Evolutionary conservation across 2,329 filamentous ascomycete species (phyloP).

Genomic region (Didymella arachidicola): DNA sequence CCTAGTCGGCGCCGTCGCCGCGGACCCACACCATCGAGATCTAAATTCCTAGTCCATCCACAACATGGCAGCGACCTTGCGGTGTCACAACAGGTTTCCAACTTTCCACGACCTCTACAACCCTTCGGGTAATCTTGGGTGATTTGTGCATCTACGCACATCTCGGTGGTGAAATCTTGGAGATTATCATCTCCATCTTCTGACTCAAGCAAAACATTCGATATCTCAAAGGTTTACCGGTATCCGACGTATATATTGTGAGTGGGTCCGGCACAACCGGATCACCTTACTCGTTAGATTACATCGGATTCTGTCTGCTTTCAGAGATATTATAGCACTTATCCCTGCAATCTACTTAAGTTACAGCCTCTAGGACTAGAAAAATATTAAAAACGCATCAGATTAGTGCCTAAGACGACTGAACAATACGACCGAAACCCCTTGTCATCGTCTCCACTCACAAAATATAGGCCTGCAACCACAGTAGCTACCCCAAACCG

Average conservation of each 20-base stretch:
- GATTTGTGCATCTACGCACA: neutral
- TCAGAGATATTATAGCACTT: too few species aligned
- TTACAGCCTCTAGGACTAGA: too few species aligned
- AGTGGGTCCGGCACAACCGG: too few species aligned
- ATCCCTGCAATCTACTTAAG: too few species aligned
- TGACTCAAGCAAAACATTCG: constrained; percentile 14
- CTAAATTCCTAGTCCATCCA: constrained; percentile 2
- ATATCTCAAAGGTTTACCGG: neutral
- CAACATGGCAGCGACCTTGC: constrained; percentile 2
- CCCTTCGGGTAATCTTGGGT: constrained; percentile 5
- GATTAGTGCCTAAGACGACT: too few species aligned
- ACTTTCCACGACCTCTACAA: constrained; percentile 6
- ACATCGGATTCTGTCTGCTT: too few species aligned
- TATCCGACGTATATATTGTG: too few species aligned
- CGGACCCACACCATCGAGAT: constrained; percentile 24
- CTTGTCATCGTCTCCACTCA: too few species aligned
- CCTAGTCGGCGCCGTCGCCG: constrained; percentile 18
- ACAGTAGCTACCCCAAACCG: constrained; percentile 11
- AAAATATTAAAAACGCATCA: too few species aligned
- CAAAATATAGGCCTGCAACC: too few species aligned
- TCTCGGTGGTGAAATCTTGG: neutral
- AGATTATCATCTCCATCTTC: neutral
- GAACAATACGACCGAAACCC: too few species aligned
- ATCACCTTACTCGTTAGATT: too few species aligned
- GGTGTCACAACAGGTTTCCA: constrained; percentile 14